phyloP scores from a whole-genome alignment of 139 green algal species.

The Tetradesmus lagerheimii region DNA sequence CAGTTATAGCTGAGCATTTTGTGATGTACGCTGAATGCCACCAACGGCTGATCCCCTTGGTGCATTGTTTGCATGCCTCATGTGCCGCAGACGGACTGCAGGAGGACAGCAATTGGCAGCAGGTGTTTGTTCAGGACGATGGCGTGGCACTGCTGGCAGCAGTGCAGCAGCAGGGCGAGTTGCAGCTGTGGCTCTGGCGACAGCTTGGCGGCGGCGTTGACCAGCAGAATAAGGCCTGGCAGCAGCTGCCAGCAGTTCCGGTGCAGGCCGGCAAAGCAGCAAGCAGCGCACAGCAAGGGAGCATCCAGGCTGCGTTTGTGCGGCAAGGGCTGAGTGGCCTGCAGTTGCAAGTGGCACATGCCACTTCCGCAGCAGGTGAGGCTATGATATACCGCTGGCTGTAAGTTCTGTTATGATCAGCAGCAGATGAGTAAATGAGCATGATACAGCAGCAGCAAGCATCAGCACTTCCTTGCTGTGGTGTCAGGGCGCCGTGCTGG shows the following conservation, averaged over 20 bases:
- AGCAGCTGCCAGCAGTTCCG: background rate
- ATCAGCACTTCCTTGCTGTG: background rate
- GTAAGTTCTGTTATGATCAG: background rate
- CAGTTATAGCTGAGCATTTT: background rate
- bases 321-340: background rate
- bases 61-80: background rate
- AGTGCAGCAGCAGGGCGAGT: background rate
- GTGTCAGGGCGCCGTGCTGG: background rate
- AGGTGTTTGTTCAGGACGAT: background rate
- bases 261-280: background rate
- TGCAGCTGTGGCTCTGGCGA: constrained; percentile 4
- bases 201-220: background rate
- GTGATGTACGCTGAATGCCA: background rate
- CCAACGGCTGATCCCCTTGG: too few species aligned
- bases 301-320: background rate
- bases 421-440: background rate
- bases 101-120: background rate
- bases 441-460: background rate
- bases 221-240: constrained; percentile 1
- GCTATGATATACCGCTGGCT: background rate
- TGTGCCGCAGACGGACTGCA: background rate
- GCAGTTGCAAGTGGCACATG: background rate
- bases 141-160: background rate
- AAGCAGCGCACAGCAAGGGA: background rate
- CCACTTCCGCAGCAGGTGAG: background rate